These are phyloP conservation scores for Pseudogymnoascus sp. DNA, from an alignment of 2,329 filamentous ascomycete genomes.

Conservation along the genomic window DNA sequence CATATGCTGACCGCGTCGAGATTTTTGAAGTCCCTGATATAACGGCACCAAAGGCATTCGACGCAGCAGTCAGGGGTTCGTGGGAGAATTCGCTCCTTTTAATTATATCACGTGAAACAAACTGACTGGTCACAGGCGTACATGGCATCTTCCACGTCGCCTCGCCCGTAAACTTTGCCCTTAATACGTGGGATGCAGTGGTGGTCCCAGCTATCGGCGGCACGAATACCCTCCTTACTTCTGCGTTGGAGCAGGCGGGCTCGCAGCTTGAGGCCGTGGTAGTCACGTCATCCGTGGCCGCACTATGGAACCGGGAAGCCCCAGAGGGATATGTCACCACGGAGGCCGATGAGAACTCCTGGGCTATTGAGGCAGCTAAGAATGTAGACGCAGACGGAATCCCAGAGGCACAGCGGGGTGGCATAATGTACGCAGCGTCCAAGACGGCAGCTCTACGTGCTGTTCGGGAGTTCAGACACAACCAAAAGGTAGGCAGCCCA, in stretches of 20 bases:
- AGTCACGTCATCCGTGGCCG: not conserved
- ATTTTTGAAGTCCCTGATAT: conserved; percentile 26
- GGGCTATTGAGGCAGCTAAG: not conserved
- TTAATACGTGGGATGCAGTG: conserved; percentile 26
- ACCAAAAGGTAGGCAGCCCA: not conserved
- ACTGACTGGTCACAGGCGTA: conserved; percentile 18
- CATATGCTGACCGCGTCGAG: conserved; percentile 23
- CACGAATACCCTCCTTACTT: not conserved
- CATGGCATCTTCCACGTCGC: conserved; percentile 28
- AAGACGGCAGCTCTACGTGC: not conserved
- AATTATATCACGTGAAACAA: not conserved
- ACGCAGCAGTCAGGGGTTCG: conserved; percentile 24
- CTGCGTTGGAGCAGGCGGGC: not conserved
- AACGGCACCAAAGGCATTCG: conserved; percentile 24
- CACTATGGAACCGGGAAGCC: not conserved
- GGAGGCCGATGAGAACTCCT: not conserved
- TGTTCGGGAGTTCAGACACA: not conserved
- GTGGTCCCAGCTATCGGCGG: conserved; percentile 16
- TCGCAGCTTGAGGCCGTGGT: not conserved
- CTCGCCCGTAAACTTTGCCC: conserved; percentile 26
- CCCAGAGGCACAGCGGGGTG: not conserved
- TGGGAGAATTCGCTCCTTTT: not conserved
- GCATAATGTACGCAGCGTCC: not conserved
- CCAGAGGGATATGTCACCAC: conserved; percentile 4
- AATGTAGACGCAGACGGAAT: not conserved